phyloP scores from a whole-genome alignment of 1,139 yeast genomes.

The Lodderomyces orthopsilosis region DNA sequence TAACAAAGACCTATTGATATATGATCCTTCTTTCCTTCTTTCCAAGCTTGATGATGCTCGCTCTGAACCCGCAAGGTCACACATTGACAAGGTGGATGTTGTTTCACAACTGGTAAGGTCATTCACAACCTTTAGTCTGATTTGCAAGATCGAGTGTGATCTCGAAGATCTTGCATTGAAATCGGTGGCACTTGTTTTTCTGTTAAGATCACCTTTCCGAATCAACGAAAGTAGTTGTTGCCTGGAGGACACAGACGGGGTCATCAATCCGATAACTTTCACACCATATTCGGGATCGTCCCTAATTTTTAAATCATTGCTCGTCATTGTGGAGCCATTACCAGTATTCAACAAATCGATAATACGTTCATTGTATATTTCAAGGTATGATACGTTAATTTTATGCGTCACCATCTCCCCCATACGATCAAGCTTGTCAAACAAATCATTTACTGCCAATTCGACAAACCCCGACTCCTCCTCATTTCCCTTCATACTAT shows the following conservation, averaged over 20 bases:
- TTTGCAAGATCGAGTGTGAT: constrained; percentile 87
- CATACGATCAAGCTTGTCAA: constrained; percentile 37
- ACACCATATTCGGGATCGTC: constrained; percentile 77
- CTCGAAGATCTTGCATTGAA: constrained; percentile 83
- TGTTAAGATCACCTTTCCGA: constrained; percentile 64
- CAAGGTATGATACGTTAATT: constrained; percentile 70
- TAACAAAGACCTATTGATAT: constrained; percentile 81
- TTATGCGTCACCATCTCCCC: constrained; percentile 23
- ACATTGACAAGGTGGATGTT: constrained; percentile 70
- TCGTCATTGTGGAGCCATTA: not conserved
- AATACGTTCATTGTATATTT: constrained; percentile 85
- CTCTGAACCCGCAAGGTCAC: constrained; percentile 97
- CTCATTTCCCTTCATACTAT: constrained; percentile 77
- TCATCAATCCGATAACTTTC: constrained; percentile 70
- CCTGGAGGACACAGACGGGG: constrained; percentile 54
- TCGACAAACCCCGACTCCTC: constrained; percentile 77
- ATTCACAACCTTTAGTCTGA: constrained; percentile 52
- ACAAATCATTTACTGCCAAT: constrained; percentile 67
- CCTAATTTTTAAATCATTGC: constrained; percentile 61
- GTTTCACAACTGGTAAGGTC: constrained; percentile 39
- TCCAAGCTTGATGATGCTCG: constrained; percentile 79
- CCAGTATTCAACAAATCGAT: constrained; percentile 52
- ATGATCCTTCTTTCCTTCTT: constrained; percentile 89
- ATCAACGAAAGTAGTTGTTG: constrained; percentile 62
- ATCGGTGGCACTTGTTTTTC: constrained; percentile 88